Base-by-base conservation (phyloP, 148 eudicot genomes). In the Fagopyrum esculentum region DNA sequence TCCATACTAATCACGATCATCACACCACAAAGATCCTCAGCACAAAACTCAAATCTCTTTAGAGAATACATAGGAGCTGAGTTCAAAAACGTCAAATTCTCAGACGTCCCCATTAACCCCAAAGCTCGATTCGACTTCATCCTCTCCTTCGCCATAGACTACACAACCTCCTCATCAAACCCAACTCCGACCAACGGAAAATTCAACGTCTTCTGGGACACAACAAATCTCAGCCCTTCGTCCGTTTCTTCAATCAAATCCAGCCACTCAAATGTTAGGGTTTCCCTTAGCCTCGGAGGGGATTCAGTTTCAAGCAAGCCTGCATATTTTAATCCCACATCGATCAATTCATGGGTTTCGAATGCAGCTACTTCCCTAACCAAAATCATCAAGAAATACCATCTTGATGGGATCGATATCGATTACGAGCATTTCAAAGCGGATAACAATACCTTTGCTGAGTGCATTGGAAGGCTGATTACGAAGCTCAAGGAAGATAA, bases 21-120 rank as follows among this genome's bases (percentile, higher is more conserved):
- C 40, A 52, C 44, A 15, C 44, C 77, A 55, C 6, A 69, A 40
- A 45, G n/a, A 78, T 22, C 61, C 43, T 54, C 68, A 77, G 80
- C 82, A 6, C 56, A 82, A 66, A 87, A 82, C 82, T 77, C 82
- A 8, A 79, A 85, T 45, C 81, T 87, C 17, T 87, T 85, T 22
- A 73, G 88, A 61, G 91, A 87, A 69, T 87, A 87, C 82, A 87
- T 87, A 6, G 91, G 91, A 51, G 91, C 91, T 17, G 83, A 82
- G 48, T 85, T 83, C 83, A 80, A 45, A 4, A 71, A 69, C n/a
- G 83, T 87, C 44, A 85, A 74, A 45, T 87, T 87, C 77, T 45
- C 81, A 47, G 85, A 87, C 30, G 81, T 85, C 3, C 91, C 88
- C 63, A 82, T 87, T n/a, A 85, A 84, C 79, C 76, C 87, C 9